Evolutionary conservation across 2,329 filamentous ascomycete species (phyloP).

Genomic region (Ophiostoma ips): DNA sequence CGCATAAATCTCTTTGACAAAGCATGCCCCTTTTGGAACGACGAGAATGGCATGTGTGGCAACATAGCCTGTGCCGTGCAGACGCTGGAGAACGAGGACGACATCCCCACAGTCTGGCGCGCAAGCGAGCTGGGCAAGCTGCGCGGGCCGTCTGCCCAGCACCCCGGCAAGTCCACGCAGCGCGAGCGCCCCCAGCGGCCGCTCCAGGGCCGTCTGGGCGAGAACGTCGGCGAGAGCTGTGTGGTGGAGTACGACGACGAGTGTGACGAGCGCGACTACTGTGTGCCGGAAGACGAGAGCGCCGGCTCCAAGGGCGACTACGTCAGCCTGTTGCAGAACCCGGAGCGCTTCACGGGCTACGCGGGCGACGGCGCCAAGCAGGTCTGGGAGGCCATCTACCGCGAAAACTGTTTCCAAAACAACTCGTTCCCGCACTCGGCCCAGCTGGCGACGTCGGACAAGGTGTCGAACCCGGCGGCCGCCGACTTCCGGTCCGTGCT

Average conservation of each 20-base stretch:
- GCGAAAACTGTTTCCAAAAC: slow-evolving; percentile 86
- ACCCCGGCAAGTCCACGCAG: slow-evolving; percentile 66
- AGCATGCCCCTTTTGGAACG: slow-evolving; percentile 90
- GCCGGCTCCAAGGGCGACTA: slow-evolving; percentile 83
- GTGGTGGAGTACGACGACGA: slow-evolving; percentile 96
- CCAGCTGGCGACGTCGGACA: slow-evolving; percentile 32
- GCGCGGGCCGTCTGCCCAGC: slow-evolving; percentile 77
- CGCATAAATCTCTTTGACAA: slow-evolving; percentile 90
- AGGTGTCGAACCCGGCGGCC: slow-evolving; percentile 37
- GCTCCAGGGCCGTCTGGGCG: slow-evolving; percentile 69
- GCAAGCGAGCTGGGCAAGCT: slow-evolving; percentile 85
- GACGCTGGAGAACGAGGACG: slow-evolving; percentile 87
- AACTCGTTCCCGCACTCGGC: slow-evolving; percentile 49
- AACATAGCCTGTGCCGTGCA: slow-evolving; percentile 95
- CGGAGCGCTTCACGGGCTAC: slow-evolving; percentile 92
- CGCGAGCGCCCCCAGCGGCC: slow-evolving; percentile 57
- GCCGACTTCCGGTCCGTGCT: slow-evolving; percentile 49
- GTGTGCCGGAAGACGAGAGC: slow-evolving; percentile 87
- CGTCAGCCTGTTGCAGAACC: slow-evolving; percentile 84
- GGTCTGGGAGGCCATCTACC: slow-evolving; percentile 94
- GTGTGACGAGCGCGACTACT: slow-evolving; percentile 93
- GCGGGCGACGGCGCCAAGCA: slow-evolving; percentile 70
- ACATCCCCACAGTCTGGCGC: slow-evolving; percentile 84
- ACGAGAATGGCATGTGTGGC: slow-evolving; percentile 85
- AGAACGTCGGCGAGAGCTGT: slow-evolving; percentile 83